These are phyloP conservation scores for Penicillium corylophilum DNA, from an alignment of 2,329 filamentous ascomycete genomes.

Conservation along the genomic window DNA sequence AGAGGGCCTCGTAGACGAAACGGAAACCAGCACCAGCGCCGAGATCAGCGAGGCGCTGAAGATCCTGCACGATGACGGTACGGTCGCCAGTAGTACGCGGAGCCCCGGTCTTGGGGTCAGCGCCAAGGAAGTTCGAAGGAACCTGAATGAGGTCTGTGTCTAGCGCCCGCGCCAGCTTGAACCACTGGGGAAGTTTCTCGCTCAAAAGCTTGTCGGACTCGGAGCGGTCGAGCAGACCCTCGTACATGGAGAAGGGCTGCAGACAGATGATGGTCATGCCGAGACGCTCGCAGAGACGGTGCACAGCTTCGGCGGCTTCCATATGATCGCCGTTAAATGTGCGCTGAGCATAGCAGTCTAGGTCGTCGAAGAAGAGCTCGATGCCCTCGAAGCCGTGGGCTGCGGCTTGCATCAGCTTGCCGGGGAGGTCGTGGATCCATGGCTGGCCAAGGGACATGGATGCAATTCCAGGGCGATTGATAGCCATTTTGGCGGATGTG, in stretches of 20 bases:
- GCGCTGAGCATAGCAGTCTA: slow-evolving; percentile 30
- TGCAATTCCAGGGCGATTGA: slow-evolving; percentile 60
- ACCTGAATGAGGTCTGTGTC: slow-evolving; percentile 72
- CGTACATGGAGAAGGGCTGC: slow-evolving; percentile 76
- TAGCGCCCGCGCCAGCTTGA: slow-evolving; percentile 62
- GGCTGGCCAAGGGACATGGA: slow-evolving; percentile 75
- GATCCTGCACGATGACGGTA: slow-evolving; percentile 21
- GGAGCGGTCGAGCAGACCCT: slow-evolving; percentile 65
- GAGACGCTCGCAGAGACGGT: slow-evolving; percentile 44
- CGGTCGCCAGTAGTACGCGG: slow-evolving; percentile 37
- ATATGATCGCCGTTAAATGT: slow-evolving; percentile 24
- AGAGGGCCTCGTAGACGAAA: slow-evolving; percentile 69
- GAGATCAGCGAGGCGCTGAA: slow-evolving; percentile 62
- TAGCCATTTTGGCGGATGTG: slow-evolving; percentile 16
- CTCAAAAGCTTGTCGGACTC: slow-evolving; percentile 59
- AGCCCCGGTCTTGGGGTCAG: slow-evolving; percentile 37
- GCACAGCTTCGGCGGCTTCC: slow-evolving; percentile 43
- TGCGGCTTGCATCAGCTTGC: slow-evolving; percentile 68
- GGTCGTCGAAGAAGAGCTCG: slow-evolving; percentile 39
- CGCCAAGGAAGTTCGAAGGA: slow-evolving; percentile 65
- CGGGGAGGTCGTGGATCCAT: slow-evolving; percentile 65
- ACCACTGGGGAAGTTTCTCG: slow-evolving; percentile 66
- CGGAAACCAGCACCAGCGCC: slow-evolving; percentile 47
- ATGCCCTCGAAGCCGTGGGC: slow-evolving; percentile 38
- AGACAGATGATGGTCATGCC: slow-evolving; percentile 52